A percentile compares a stretch with the other conserved stretches of the same genome.
phyloP scores from a whole-genome alignment of 257 asterid species.

The Verbascum thapsus region DNA sequence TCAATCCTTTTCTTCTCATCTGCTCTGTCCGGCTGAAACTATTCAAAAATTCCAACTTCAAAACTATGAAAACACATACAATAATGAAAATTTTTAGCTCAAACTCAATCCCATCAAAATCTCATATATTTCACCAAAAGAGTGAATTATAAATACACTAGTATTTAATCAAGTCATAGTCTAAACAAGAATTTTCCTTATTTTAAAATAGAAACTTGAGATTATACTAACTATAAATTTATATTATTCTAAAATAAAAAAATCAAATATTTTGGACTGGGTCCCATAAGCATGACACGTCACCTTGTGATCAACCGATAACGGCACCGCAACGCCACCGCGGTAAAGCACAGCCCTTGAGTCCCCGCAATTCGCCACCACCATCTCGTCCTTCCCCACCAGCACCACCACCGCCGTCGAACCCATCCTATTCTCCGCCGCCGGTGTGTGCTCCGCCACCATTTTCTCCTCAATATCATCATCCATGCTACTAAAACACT shows the following conservation, averaged over 20 bases:
- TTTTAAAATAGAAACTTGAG: too few species aligned
- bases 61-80: neutral
- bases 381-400: constrained; percentile 51
- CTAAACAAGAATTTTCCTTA: too few species aligned
- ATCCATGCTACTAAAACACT: constrained; percentile 46
- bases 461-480: constrained; percentile 31
- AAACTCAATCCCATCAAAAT: too few species aligned
- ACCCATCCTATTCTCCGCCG: constrained; percentile 33
- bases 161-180: too few species aligned
- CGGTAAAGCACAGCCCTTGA: constrained; percentile 67
- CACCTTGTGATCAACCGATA: constrained; percentile 57
- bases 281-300: too few species aligned
- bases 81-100: too few species aligned
- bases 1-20: constrained; percentile 66
- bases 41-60: neutral
- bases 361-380: constrained; percentile 70
- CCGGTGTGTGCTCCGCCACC: neutral
- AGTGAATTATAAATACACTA: too few species aligned
- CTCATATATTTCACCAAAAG: too few species aligned
- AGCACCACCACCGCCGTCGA: constrained; percentile 61
- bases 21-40: constrained; percentile 51
- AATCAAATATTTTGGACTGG: too few species aligned
- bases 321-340: constrained; percentile 42
- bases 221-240: too few species aligned
- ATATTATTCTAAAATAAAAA: too few species aligned